Base-by-base conservation (phyloP, 129 eudicot species). In the Flaveria linearis region DNA sequence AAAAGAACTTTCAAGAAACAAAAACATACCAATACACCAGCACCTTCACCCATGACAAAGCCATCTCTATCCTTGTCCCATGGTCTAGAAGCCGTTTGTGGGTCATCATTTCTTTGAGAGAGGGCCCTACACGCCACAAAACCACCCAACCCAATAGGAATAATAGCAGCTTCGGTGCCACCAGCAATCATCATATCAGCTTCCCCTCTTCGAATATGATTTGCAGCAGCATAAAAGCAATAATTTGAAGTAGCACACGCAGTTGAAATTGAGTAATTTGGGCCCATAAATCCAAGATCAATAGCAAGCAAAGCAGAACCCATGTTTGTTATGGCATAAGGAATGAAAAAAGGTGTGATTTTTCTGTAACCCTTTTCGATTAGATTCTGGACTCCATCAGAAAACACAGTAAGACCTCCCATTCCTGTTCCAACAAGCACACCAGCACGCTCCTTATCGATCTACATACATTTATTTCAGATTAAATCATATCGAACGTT, bases 121-220 rank as follows among this genome's bases (percentile, higher is more conserved):
- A 93, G 80, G 26, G 97, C 98, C 82, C 97, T 87, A 52, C 96
- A 90, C 8, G 97, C 98, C 53, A 88, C 91, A 82, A 93, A 93
- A 51, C 97, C 98, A 55, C 92, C 98, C 82, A 93, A 73, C 16
- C 92, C 95, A 80, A 90, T 85, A 18, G 98, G 98, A 75, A 83
- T 81, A 78, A 93, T 85, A 49, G 92, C 92, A 28, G 98, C 96
- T 86, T 93, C 98, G 56, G 98, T 88, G 67, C 98, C 98, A 56
- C 98, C 98, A 75, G 96, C 95, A 78, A 93, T 20, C 96, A 93
- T 93, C 80, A 93, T n/a, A 73, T 93, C 98, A 74, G 96, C 98
- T 69, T 93, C 96, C 43, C 98, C 96, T 47, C 92, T 78, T 14
- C 98, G 87, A 9, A 93, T 93, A 81, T 93, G 98, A 80, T 93